phyloP scores from a whole-genome alignment of 371 early-diverging fungal genomes.

The Syncephalastrum contaminatum region DNA sequence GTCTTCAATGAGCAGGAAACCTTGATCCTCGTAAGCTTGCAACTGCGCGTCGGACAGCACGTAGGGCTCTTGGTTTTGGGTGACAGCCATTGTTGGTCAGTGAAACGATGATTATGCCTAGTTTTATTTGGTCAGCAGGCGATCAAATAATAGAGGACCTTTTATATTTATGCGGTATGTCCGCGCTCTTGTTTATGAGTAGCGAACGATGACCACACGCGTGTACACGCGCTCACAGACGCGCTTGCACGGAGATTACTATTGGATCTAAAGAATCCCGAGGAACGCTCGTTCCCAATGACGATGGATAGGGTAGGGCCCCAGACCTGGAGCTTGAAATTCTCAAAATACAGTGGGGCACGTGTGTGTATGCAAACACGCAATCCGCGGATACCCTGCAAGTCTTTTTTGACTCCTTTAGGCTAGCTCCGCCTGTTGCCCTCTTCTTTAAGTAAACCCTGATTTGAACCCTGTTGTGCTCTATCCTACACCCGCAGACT shows the following conservation, averaged over 20 bases:
- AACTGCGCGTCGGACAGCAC: slow-evolving; percentile 37
- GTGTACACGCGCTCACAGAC: not conserved
- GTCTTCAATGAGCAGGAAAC: slow-evolving; percentile 52
- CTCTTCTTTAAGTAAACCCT: slow-evolving; percentile 2
- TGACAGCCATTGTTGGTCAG: slow-evolving; percentile 9
- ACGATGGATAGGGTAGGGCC: too few relatives aligned
- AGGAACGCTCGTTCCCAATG: too few relatives aligned
- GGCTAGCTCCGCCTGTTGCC: too few relatives aligned
- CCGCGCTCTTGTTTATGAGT: not conserved
- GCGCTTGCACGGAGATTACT: not conserved
- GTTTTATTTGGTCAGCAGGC: too few relatives aligned
- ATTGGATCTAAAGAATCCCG: too few relatives aligned
- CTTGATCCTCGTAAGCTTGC: slow-evolving; percentile 37
- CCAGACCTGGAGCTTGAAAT: too few relatives aligned
- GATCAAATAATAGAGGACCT: too few relatives aligned
- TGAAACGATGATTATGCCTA: not conserved
- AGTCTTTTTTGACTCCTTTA: too few relatives aligned
- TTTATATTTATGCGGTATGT: slow-evolving; percentile 1
- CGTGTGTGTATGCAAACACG: too few relatives aligned
- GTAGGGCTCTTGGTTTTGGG: slow-evolving; percentile 27
- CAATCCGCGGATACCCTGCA: too few relatives aligned
- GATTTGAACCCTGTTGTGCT: not conserved
- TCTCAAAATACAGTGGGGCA: too few relatives aligned
- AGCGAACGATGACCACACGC: slow-evolving; percentile 3
- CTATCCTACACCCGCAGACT: not conserved